phyloP scores from a whole-genome alignment of 1,139 yeast genomes.

The Hyphopichia khmerensis region DNA sequence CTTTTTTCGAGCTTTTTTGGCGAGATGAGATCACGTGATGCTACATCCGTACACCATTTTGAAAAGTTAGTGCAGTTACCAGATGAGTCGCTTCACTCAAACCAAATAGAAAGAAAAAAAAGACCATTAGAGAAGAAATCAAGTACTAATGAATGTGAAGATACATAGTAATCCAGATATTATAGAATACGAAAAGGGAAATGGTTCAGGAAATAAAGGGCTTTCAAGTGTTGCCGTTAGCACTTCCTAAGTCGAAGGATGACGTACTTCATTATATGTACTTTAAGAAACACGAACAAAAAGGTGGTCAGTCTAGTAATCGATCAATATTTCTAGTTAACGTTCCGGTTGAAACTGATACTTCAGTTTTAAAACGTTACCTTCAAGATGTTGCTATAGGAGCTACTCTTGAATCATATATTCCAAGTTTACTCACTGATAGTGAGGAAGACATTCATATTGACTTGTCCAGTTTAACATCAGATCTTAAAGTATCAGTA shows the following conservation, averaged over 20 bases:
- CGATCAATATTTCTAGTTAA: constrained; percentile 72
- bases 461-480: constrained; percentile 58
- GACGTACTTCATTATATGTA: constrained; percentile 49
- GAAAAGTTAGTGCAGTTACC: neutral
- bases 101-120: neutral
- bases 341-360: constrained; percentile 63
- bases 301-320: constrained; percentile 22
- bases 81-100: neutral
- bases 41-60: neutral
- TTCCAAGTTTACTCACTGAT: constrained; percentile 38
- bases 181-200: no score
- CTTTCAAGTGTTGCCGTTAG: constrained; percentile 50
- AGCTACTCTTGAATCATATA: constrained; percentile 55
- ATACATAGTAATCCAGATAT: no score
- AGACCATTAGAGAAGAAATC: no score
- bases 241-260: constrained; percentile 26
- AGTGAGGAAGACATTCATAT: constrained; percentile 53
- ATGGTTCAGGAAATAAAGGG: constrained; percentile 48
- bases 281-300: constrained; percentile 60
- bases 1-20: no score
- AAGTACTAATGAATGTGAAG: no score
- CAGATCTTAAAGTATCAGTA: constrained; percentile 48
- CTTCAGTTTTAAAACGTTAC: constrained; percentile 52
- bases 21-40: neutral
- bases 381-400: constrained; percentile 62